Conservation (phyloP, 192 early-diverging fungal species). For the Obelidium mucronatum region DNA sequence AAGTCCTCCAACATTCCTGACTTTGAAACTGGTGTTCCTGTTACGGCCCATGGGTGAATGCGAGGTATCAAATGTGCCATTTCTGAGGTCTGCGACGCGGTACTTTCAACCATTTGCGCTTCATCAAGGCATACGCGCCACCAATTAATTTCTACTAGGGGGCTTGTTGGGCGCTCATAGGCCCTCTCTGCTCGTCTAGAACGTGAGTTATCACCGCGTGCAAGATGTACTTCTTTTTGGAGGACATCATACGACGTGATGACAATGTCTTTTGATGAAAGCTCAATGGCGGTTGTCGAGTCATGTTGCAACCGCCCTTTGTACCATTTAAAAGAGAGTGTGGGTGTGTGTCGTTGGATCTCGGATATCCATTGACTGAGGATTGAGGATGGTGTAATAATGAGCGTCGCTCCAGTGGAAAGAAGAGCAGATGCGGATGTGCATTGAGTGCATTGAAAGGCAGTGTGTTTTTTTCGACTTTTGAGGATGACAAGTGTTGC, state of each 20-base stretch:
- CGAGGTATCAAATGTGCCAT: slow-evolving; percentile 67
- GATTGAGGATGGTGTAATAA: slow-evolving; percentile 70
- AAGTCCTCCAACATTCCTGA: slow-evolving; percentile 57
- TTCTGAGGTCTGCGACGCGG: slow-evolving; percentile 51
- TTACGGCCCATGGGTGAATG: slow-evolving; percentile 68
- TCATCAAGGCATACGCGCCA: slow-evolving; percentile 73
- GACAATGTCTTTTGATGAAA: slow-evolving; percentile 61
- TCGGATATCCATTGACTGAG: slow-evolving; percentile 72
- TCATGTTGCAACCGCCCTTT: slow-evolving; percentile 37
- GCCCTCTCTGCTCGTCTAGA: slow-evolving; percentile 31
- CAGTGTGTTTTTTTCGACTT: no score
- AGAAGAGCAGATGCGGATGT: background rate
- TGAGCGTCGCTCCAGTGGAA: slow-evolving; percentile 56
- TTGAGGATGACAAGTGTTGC: no score
- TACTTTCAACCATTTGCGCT: slow-evolving; percentile 71
- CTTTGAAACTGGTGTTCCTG: slow-evolving; percentile 63
- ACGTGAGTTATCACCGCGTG: slow-evolving; percentile 46
- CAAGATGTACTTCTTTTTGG: slow-evolving; percentile 60
- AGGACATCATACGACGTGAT: slow-evolving; percentile 67
- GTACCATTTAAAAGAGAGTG: slow-evolving; percentile 51
- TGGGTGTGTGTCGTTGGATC: slow-evolving; percentile 59
- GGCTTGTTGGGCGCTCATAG: slow-evolving; percentile 50
- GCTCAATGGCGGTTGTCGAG: slow-evolving; percentile 16
- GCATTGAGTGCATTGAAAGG: background rate
- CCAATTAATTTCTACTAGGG: slow-evolving; percentile 59